Base-by-base conservation (phyloP, 2,329 filamentous ascomycete genomes). In the Apiospora saccharicola region DNA sequence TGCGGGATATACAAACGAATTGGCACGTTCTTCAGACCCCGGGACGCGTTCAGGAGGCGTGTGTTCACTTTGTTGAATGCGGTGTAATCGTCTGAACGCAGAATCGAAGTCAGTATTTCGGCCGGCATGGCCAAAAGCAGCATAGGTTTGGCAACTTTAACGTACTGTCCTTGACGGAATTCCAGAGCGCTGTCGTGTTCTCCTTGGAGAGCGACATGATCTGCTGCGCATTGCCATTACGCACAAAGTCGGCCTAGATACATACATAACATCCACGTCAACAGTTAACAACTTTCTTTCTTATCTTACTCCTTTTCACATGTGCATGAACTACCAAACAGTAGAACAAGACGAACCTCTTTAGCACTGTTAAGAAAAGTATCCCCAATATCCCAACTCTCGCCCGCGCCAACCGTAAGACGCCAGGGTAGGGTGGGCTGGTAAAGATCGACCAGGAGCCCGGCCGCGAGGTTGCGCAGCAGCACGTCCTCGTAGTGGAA, bases 201-300 rank as follows among this genome's bases (percentile, higher is more conserved):
- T 93, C 91, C 80, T 95, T 95, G 73, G 92, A 94, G 78, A 98
- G 85, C 71, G 91, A 92, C 94, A 98, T 97, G 78, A 97, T 95
- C 73, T 93, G 92, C 80, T 96, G 95, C 22, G 94, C 94, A 71
- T 93, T 96, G 64, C 95, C 94, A 76, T 96, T 96, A 70, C 95
- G 90, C 69, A 97, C 86, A 76, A 95, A 97, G 82, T 98, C 95
- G 43, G 95, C 95, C 87, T 90, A 72, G 30, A 37, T 22, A 37
- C 4, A 34, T 53, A 30, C 47, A 22, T 53, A 30, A 22, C 69
- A 68, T 26, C 22, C 51, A 47, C 16, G 43, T 14, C 26, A 13
- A 19, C 3, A 16, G 30, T 41, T 34, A 41, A 30, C 67, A 70
- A 41, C 7, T 41, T 26, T 30, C 49, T 16, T 26, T 19, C 44